These are phyloP conservation scores for Diplodia sapinea DNA, from an alignment of 2,329 filamentous ascomycete species.

Conservation along the genomic window DNA sequence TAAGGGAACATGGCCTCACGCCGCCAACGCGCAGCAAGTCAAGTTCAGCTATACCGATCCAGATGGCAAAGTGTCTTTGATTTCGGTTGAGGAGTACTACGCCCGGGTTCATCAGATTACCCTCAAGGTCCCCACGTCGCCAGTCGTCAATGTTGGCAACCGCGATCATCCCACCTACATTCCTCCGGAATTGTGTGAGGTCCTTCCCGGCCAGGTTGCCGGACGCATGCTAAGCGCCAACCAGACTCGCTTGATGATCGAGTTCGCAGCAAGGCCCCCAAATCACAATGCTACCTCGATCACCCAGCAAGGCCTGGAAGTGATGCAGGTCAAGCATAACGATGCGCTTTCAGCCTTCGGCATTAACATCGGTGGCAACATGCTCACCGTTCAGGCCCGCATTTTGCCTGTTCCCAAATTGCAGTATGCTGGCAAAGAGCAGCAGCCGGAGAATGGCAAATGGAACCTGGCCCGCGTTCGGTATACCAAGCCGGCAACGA, in stretches of 20 bases:
- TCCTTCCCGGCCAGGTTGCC: conserved; percentile 43
- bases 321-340: conserved; percentile 27
- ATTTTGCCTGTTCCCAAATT: conserved; percentile 68
- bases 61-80: conserved; percentile 25
- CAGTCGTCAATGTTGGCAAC: conserved; percentile 41
- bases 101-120: conserved; percentile 35
- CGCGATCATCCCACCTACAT: conserved; percentile 40
- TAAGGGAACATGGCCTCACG: conserved; percentile 33
- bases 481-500: conserved; percentile 38
- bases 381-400: conserved; percentile 76
- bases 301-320: conserved; percentile 24
- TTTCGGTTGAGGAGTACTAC: conserved; percentile 29
- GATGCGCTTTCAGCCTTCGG: conserved; percentile 58
- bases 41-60: conserved; percentile 23
- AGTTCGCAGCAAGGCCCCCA: conserved; percentile 42
- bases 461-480: conserved; percentile 68
- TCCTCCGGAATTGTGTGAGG: conserved; percentile 42
- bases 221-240: conserved; percentile 36
- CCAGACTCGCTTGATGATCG: conserved; percentile 43
- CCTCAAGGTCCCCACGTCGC: conserved; percentile 37
- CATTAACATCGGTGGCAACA: conserved; percentile 62
- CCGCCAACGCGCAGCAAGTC: conserved; percentile 29
- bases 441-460: conserved; percentile 56
- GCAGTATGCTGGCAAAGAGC: conserved; percentile 57
- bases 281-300: conserved; percentile 38